A percentile compares a stretch with the other conserved stretches of the same genome.
Evolutionary conservation across 2,329 filamentous ascomycete genomes (phyloP).

Genomic region (Fusarium sarcochroum): DNA sequence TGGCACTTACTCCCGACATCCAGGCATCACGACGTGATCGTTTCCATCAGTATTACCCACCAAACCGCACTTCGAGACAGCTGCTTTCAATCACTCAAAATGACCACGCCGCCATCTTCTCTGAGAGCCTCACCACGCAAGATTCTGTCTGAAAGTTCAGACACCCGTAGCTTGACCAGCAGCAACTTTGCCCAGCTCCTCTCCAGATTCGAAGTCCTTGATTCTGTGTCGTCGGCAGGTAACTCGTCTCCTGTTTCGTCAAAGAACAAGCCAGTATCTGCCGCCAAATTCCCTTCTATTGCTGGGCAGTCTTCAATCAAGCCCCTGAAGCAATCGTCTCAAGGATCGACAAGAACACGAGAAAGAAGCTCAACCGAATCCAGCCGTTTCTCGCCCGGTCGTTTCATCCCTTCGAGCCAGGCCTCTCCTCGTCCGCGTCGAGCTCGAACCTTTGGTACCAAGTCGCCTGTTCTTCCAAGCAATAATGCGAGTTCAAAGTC

Average conservation of each 20-base stretch:
- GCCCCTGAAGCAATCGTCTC: background rate
- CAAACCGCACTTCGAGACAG: background rate
- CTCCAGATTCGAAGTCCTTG: conserved; percentile 55
- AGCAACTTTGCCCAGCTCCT: conserved; percentile 52
- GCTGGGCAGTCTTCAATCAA: background rate
- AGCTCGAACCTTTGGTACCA: conserved; percentile 32
- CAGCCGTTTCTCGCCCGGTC: conserved; percentile 18
- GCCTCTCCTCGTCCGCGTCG: conserved; percentile 10
- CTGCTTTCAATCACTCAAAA: conserved; percentile 18
- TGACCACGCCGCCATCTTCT: conserved; percentile 27
- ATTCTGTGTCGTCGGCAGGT: conserved; percentile 30
- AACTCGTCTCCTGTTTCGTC: background rate
- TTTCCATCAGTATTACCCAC: conserved; percentile 10
- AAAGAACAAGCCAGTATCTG: background rate
- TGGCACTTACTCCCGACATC: conserved; percentile 17
- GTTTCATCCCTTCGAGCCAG: background rate
- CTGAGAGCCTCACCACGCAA: conserved; percentile 21
- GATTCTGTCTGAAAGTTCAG: conserved; percentile 17
- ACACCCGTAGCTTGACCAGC: conserved; percentile 7
- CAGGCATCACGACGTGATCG: conserved; percentile 4
- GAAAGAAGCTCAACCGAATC: conserved; percentile 15
- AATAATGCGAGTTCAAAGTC: conserved; percentile 8
- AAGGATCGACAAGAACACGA: background rate
- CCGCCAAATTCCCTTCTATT: background rate
- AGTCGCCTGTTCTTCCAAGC: background rate